Evolutionary conservation across 2,329 filamentous ascomycete species (phyloP), one percentile per base, ranked within the genome.

Genomic region (Scytalidium lignicola): DNA sequence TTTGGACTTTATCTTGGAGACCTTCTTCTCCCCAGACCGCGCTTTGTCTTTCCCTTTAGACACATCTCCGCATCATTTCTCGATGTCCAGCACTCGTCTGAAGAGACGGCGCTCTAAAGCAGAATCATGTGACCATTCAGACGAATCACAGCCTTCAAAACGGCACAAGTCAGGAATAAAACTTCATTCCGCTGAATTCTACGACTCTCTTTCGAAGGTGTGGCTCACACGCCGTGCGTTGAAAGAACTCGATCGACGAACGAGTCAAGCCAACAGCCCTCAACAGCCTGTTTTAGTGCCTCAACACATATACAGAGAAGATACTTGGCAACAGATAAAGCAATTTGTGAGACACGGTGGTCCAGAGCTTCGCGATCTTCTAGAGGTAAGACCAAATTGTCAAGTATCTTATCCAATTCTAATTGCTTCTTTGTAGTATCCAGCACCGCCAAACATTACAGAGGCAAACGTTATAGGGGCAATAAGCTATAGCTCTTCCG

Each of bases 311-410:
- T 23, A 23, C 23, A 20, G n/a, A n/a, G n/a, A 10, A 43, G 22
- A 42, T 17, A 37, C 9, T 22, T 39, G n/a, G 39, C 51, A 49
- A 28, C 43, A 56, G 15, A 44, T 63, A 44, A 53, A 54, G 51
- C 55, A 51, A 44, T 63, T 65, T 57, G 60, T 64, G 22, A 62
- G 61, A 58, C 55, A 50, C 46, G 64, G 65, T 43, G 66, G 65
- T 45, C 65, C 64, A 55, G 64, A 67, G 54, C 56, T 70, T 41
- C 56, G 56, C 22, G 58, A 67, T 55, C 49, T 69, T 52, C 56
- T 58, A 64, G 65, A 57, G 50, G 65, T 69, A 58, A 42, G 56
- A 22, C 41, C 49, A 47, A 51, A 53, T 48, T 41, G 41, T 7
- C 52, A 55, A 49, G 29, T 28, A 43, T 46, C 44, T 50, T n/a